Evolutionary conservation across 2,329 filamentous ascomycete species (phyloP).

Genomic region (Fusarium virguliforme): DNA sequence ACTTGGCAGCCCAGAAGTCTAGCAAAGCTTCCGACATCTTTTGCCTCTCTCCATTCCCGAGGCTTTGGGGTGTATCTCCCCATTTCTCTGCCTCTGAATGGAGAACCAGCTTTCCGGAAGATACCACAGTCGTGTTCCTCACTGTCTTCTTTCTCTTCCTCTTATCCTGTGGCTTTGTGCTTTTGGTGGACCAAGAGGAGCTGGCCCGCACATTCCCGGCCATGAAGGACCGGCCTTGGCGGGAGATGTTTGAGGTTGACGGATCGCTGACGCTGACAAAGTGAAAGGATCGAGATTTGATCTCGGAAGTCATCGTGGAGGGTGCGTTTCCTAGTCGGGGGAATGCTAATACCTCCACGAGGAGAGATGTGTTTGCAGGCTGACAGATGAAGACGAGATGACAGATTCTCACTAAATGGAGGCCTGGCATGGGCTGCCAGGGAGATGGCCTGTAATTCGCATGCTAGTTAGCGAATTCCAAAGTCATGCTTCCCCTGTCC

Average conservation of each 20-base stretch:
- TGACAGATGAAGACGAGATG: background rate
- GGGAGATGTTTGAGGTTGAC: background rate
- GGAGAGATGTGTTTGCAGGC: background rate
- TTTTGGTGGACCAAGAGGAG: slow-evolving; percentile 1
- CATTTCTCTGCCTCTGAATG: background rate
- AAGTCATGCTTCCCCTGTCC: background rate
- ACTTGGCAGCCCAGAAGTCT: background rate
- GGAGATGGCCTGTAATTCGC: background rate
- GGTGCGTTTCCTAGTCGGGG: background rate
- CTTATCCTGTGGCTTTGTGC: background rate
- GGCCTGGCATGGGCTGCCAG: background rate
- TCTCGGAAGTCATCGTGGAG: background rate
- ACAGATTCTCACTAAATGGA: background rate
- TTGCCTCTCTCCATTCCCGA: background rate
- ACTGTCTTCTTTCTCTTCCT: background rate
- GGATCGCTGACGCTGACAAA: background rate
- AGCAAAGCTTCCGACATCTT: background rate
- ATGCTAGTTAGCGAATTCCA: background rate
- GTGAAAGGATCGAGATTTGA: background rate
- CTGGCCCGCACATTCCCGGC: background rate
- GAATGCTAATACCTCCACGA: slow-evolving; percentile 1
- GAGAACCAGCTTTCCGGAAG: background rate
- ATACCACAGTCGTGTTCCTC: background rate
- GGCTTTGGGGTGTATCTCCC: background rate
- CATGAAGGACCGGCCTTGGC: background rate